Conservation (phyloP, 768 basidiomycete species). For the Kwoniella pini region DNA sequence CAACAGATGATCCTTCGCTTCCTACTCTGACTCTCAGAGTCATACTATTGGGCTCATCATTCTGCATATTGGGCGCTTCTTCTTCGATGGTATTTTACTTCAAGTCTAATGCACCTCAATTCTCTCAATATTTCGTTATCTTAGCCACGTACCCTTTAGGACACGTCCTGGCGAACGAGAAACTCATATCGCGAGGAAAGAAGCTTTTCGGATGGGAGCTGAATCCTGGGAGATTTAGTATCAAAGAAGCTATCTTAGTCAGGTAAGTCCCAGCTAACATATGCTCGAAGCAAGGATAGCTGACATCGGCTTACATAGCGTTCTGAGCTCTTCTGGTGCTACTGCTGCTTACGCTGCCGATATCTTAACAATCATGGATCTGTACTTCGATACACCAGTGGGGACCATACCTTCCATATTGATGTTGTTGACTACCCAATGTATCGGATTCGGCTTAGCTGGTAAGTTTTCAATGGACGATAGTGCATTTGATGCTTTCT, state of each 20-base stretch:
- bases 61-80: slow-evolving; percentile 52
- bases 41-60: slow-evolving; percentile 49
- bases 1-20: slow-evolving; percentile 52
- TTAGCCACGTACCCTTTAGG: slow-evolving; percentile 54
- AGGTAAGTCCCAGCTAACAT: slow-evolving; percentile 30
- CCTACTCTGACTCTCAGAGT: slow-evolving; percentile 52
- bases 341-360: slow-evolving; percentile 54
- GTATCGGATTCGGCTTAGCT: slow-evolving; percentile 54
- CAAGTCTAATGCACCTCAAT: slow-evolving; percentile 51
- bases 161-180: slow-evolving; percentile 42
- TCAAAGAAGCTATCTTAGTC: slow-evolving; percentile 53
- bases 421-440: slow-evolving; percentile 54
- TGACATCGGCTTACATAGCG: slow-evolving; percentile 18
- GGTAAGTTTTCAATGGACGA: slow-evolving; percentile 25
- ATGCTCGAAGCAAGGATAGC: too few relatives aligned
- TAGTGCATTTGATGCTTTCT: not conserved
- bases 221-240: slow-evolving; percentile 52
- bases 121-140: slow-evolving; percentile 53
- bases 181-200: slow-evolving; percentile 29
- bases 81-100: slow-evolving; percentile 54
- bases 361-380: slow-evolving; percentile 54
- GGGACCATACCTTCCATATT: slow-evolving; percentile 44
- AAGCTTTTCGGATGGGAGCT: slow-evolving; percentile 34
- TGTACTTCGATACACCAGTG: slow-evolving; percentile 53
- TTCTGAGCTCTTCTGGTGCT: slow-evolving; percentile 49